Percentiles rank a stretch among this genome's conserved stretches.
phyloP scores from a whole-genome alignment of 1,139 yeast genomes.

The Geotrichum australiense region DNA sequence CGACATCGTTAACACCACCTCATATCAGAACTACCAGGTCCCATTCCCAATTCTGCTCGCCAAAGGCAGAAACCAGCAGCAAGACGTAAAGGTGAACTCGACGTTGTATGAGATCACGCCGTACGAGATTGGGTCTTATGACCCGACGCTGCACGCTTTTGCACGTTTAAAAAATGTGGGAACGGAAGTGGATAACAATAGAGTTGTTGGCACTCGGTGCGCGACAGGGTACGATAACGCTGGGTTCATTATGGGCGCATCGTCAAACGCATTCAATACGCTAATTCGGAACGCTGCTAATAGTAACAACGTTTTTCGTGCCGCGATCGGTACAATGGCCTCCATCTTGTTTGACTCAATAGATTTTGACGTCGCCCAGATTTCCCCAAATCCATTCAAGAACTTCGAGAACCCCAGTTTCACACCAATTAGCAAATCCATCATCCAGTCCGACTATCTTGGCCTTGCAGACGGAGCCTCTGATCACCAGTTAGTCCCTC shows the following conservation, averaged over 20 bases:
- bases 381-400: constrained; percentile 66
- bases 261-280: constrained; percentile 63
- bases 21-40: constrained; percentile 53
- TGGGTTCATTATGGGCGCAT: constrained; percentile 68
- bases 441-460: constrained; percentile 40
- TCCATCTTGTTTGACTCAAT: constrained; percentile 15
- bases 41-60: constrained; percentile 82
- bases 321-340: constrained; percentile 17
- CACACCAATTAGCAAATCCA: constrained; percentile 13
- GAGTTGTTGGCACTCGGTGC: constrained; percentile 36
- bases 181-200: constrained; percentile 53
- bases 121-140: constrained; percentile 86
- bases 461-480: constrained; percentile 85
- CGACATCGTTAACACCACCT: constrained; percentile 45
- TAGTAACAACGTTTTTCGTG: constrained; percentile 14
- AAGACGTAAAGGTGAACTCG: constrained; percentile 52
- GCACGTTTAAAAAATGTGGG: constrained; percentile 68
- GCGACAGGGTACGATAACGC: constrained; percentile 57
- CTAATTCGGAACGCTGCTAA: constrained; percentile 31
- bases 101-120: constrained; percentile 77
- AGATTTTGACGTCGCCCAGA: constrained; percentile 56
- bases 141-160: constrained; percentile 63
- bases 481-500: constrained; percentile 72
- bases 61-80: constrained; percentile 53
- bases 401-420: constrained; percentile 10